A percentile compares a stretch with the other conserved stretches of the same genome.
These are phyloP conservation scores for Chlorociboria aeruginascens DNA, from an alignment of 495 filamentous ascomycete species.

Conservation along the genomic window DNA sequence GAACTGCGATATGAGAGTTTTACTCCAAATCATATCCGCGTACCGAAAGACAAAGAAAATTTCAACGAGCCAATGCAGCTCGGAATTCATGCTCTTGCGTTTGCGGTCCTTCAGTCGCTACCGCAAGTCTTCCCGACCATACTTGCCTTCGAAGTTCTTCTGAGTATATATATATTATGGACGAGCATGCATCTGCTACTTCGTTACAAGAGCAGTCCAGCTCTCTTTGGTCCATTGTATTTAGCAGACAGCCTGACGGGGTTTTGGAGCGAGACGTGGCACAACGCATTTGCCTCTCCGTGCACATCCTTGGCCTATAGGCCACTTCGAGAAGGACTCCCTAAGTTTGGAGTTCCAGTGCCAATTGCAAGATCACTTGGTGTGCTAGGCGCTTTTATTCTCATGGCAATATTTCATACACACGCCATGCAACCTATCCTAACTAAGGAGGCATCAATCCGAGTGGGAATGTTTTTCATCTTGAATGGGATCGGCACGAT, in stretches of 20 bases:
- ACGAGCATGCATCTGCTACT: constrained; percentile 23
- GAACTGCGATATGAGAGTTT: constrained; percentile 29
- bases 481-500: constrained; percentile 25
- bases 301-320: constrained; percentile 22
- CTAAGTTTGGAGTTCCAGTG: constrained; percentile 19
- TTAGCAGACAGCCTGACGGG: constrained; percentile 21
- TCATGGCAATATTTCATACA: constrained; percentile 27
- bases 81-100: constrained; percentile 18
- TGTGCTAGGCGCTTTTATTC: constrained; percentile 22
- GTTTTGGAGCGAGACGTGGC: constrained; percentile 29
- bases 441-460: constrained; percentile 10
- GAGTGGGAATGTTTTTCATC: constrained; percentile 25
- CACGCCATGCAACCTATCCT: constrained; percentile 23
- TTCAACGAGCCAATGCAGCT: constrained; percentile 21
- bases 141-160: constrained; percentile 23
- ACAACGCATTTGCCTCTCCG: constrained; percentile 27
- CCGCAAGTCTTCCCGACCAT: constrained; percentile 21
- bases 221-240: constrained; percentile 28
- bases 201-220: constrained; percentile 23
- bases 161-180: constrained; percentile 28
- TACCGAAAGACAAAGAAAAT: constrained; percentile 22
- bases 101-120: constrained; percentile 21
- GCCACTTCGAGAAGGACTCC: constrained; percentile 18
- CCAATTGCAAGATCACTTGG: constrained; percentile 18
- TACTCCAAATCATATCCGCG: constrained; percentile 25